phyloP scores from a whole-genome alignment of 352 stramenopile genomes.

The Pythium vanterpoolii region DNA sequence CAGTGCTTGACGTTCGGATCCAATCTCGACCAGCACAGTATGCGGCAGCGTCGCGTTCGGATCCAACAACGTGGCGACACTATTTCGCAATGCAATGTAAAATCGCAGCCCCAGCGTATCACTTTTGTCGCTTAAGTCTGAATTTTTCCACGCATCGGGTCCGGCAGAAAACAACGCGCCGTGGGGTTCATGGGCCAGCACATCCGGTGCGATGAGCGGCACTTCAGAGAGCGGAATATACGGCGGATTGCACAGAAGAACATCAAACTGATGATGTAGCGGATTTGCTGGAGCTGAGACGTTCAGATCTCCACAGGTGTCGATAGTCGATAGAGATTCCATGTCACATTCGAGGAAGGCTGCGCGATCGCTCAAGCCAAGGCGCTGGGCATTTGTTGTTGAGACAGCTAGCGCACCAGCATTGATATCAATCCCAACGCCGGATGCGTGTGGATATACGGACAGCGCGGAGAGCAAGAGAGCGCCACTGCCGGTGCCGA shows the following conservation, averaged over 20 bases:
- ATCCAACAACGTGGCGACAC: constrained; percentile 34
- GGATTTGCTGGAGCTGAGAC: background rate
- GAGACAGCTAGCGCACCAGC: constrained; percentile 45
- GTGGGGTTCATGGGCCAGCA: constrained; percentile 68
- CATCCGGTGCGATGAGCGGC: constrained; percentile 49
- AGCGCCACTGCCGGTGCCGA: constrained; percentile 69
- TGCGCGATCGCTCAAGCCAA: constrained; percentile 15
- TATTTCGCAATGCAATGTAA: constrained; percentile 41
- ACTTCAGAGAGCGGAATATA: constrained; percentile 64
- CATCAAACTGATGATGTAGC: constrained; percentile 51
- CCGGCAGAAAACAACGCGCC: constrained; percentile 66
- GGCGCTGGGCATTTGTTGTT: constrained; percentile 36
- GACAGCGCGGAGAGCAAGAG: constrained; percentile 57
- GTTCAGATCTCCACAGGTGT: background rate
- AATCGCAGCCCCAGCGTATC: constrained; percentile 38
- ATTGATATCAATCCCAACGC: constrained; percentile 66
- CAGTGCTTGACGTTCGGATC: constrained; percentile 46
- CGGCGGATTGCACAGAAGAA: constrained; percentile 70
- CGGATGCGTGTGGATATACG: constrained; percentile 52
- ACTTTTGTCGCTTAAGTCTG: background rate
- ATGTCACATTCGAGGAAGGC: constrained; percentile 38
- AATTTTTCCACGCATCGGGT: constrained; percentile 10
- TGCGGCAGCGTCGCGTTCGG: background rate
- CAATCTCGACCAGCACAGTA: constrained; percentile 52
- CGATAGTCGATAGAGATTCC: constrained; percentile 14